A percentile compares a stretch with the other conserved stretches of the same genome.
phyloP scores from a whole-genome alignment of 371 early-diverging fungal genomes.

The Lichtheimia ornata region DNA sequence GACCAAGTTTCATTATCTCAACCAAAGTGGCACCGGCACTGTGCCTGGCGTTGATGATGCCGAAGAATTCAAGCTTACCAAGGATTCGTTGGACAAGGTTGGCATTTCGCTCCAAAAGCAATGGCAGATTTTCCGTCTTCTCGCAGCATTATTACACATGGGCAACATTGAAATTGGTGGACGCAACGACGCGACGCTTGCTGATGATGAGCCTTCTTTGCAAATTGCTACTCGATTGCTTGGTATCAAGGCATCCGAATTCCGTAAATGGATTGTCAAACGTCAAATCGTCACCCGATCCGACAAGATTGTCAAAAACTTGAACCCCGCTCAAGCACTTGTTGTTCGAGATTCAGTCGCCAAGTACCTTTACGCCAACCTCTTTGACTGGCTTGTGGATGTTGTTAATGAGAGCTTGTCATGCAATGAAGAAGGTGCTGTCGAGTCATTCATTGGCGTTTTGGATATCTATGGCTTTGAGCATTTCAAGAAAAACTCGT shows the following conservation, averaged over 20 bases:
- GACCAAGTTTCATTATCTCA: conserved; percentile 84
- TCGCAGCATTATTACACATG: conserved; percentile 90
- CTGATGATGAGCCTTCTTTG: conserved; percentile 75
- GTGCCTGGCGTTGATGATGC: conserved; percentile 91
- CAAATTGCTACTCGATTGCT: conserved; percentile 68
- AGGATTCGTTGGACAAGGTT: conserved; percentile 81
- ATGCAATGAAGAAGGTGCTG: conserved; percentile 52
- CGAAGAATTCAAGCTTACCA: conserved; percentile 87
- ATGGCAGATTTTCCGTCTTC: conserved; percentile 86
- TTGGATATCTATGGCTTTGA: conserved; percentile 97
- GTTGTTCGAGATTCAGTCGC: conserved; percentile 93
- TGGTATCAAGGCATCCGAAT: conserved; percentile 71
- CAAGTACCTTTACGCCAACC: conserved; percentile 89
- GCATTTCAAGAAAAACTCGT: conserved; percentile 97
- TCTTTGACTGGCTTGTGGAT: conserved; percentile 94
- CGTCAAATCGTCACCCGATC: conserved; percentile 85
- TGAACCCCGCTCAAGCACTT: conserved; percentile 74
- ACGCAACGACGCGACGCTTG: conserved; percentile 63
- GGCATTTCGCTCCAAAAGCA: conserved; percentile 86
- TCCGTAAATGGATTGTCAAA: conserved; percentile 88
- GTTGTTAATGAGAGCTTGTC: conserved; percentile 81
- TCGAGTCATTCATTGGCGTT: conserved; percentile 87
- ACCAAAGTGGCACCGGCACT: conserved; percentile 80
- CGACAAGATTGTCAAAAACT: conserved; percentile 82
- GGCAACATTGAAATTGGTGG: conserved; percentile 90